phyloP scores from a whole-genome alignment of 306 rosid genomes.

The Albizia julibrissin region DNA sequence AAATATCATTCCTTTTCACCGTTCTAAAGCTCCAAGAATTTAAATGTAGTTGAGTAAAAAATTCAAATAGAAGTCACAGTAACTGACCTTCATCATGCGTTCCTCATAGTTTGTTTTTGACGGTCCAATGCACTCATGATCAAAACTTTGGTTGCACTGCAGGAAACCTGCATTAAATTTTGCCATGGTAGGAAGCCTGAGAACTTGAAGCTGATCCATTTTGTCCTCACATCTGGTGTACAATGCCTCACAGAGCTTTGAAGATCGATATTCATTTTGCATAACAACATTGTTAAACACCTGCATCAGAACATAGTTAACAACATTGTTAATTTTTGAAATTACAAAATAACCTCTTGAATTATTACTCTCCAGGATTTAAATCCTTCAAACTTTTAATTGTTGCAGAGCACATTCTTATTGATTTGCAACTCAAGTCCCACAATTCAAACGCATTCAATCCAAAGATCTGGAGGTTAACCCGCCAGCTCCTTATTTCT shows the following conservation, averaged over 20 bases:
- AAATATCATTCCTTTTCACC: slow-evolving; percentile 3
- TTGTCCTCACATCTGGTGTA: slow-evolving; percentile 84
- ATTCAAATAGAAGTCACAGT: not conserved
- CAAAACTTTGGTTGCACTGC: slow-evolving; percentile 84
- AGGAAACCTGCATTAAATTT: slow-evolving; percentile 90
- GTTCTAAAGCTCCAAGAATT: not conserved
- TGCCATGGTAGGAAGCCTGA: slow-evolving; percentile 93
- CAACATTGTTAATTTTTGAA: too few relatives aligned
- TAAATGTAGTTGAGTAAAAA: not conserved
- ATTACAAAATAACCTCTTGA: not conserved
- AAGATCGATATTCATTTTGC: slow-evolving; percentile 76
- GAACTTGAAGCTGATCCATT: slow-evolving; percentile 95
- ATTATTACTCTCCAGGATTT: not conserved
- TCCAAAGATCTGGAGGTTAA: not conserved
- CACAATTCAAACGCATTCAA: not conserved
- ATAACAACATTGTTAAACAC: slow-evolving; percentile 57
- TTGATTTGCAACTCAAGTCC: not conserved
- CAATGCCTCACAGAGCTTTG: slow-evolving; percentile 83
- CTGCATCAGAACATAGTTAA: slow-evolving; percentile 41
- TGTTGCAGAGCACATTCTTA: not conserved
- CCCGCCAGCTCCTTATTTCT: not conserved
- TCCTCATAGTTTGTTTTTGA: slow-evolving; percentile 73
- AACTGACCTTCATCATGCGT: slow-evolving; percentile 81
- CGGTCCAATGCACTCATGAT: slow-evolving; percentile 80
- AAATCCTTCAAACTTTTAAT: not conserved